These are phyloP conservation scores for Hibiscus tridactylites DNA, from an alignment of 345 rosid species.

Conservation along the genomic window DNA sequence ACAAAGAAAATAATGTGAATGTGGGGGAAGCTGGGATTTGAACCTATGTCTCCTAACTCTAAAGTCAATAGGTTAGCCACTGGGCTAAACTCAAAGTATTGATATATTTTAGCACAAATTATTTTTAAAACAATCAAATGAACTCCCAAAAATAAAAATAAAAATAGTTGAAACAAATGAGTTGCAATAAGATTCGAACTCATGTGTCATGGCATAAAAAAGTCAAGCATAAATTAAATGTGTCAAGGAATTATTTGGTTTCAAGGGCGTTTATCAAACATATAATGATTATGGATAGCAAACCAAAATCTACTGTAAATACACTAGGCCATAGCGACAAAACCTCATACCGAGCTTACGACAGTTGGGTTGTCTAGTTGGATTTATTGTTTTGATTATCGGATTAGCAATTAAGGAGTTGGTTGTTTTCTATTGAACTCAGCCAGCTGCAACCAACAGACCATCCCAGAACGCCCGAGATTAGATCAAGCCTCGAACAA, in stretches of 20 bases:
- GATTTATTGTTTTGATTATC: neutral
- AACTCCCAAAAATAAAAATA: too few relatives aligned
- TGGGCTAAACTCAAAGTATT: too few relatives aligned
- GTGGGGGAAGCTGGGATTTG: too few relatives aligned
- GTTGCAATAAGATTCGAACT: too few relatives aligned
- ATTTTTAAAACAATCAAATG: too few relatives aligned
- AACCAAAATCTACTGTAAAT: constrained; percentile 12
- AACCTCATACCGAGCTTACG: constrained; percentile 38
- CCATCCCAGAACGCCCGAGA: constrained; percentile 89
- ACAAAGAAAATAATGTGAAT: too few relatives aligned
- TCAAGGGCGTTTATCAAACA: constrained; percentile 25
- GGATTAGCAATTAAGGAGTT: constrained; percentile 50
- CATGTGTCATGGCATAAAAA: too few relatives aligned
- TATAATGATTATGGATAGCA: constrained; percentile 13
- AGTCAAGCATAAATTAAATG: too few relatives aligned
- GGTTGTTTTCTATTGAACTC: constrained; percentile 37
- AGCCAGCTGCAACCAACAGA: constrained; percentile 96
- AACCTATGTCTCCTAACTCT: too few relatives aligned
- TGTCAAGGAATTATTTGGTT: constrained; percentile 29
- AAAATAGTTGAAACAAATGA: too few relatives aligned
- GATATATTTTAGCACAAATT: too few relatives aligned
- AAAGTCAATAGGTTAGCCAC: too few relatives aligned
- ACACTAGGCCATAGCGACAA: constrained; percentile 20
- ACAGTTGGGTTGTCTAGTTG: constrained; percentile 21
- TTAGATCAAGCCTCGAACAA: constrained; percentile 66